A percentile compares a stretch with the other conserved stretches of the same genome.
Conservation (phyloP, 179 eudicot genomes). For the Drosera spatulata region DNA sequence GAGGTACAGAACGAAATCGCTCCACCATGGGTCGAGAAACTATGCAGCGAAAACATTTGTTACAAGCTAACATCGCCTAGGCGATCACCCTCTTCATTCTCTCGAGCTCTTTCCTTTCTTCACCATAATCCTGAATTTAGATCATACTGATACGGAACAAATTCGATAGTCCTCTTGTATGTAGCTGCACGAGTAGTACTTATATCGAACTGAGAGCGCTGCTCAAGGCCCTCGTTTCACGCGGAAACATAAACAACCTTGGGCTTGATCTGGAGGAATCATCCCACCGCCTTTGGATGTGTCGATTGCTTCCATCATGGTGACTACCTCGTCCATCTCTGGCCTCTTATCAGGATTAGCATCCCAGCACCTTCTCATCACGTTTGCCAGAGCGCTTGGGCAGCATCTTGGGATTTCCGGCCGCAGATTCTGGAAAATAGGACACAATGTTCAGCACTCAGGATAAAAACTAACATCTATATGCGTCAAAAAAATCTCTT, state of each 20-base stretch:
- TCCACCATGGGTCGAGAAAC: too few relatives aligned
- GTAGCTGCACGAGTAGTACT: too few relatives aligned
- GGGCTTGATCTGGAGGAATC: conserved; percentile 42
- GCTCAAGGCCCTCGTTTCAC: conserved; percentile 74
- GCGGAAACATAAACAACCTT: conserved; percentile 76
- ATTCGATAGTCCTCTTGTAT: too few relatives aligned
- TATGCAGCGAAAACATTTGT: too few relatives aligned
- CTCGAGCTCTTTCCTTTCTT: neutral
- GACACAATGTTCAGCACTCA: too few relatives aligned
- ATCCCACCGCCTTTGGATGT: too few relatives aligned
- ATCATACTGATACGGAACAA: too few relatives aligned
- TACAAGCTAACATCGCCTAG: too few relatives aligned
- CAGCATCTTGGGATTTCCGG: conserved; percentile 98
- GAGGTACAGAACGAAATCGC: too few relatives aligned
- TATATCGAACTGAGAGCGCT: neutral
- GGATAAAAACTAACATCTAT: neutral
- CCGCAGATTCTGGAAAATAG: conserved; percentile 64
- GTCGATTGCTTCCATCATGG: too few relatives aligned
- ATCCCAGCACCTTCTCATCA: conserved; percentile 98
- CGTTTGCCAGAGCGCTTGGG: conserved; percentile 85
- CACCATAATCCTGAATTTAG: too few relatives aligned
- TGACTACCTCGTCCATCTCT: too few relatives aligned
- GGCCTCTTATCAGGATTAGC: conserved; percentile 41
- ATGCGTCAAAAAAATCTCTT: neutral
- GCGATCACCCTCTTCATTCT: neutral